Conservation (phyloP, 192 early-diverging fungal genomes). For the Entomortierella parvispora region DNA sequence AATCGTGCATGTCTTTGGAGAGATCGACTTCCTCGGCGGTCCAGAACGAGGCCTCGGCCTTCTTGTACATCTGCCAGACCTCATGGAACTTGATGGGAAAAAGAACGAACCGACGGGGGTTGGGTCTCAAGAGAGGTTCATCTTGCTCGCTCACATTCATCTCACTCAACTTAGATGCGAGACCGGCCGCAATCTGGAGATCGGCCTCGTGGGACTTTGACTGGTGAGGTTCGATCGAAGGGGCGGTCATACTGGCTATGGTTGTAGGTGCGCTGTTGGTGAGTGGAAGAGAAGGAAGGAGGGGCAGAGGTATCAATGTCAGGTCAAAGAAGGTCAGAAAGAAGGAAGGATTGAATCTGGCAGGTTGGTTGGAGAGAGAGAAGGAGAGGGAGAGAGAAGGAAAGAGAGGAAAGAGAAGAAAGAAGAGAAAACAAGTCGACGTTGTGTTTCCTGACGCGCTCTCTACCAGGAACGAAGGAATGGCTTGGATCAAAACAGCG, state of each 20-base stretch:
- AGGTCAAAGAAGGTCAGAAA: no score
- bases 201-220: constrained; percentile 39
- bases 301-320: neutral
- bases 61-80: constrained; percentile 98
- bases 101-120: constrained; percentile 87
- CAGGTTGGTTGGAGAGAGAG: neutral
- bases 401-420: neutral
- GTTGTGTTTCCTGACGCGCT: neutral
- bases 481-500: no score
- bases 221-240: neutral
- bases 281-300: neutral
- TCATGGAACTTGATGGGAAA: constrained; percentile 96
- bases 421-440: neutral
- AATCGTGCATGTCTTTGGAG: constrained; percentile 89
- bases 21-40: constrained; percentile 96
- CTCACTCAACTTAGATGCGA: constrained; percentile 36
- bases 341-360: no score
- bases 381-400: neutral
- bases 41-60: constrained; percentile 98
- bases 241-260: neutral
- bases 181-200: constrained; percentile 34
- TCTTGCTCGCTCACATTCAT: constrained; percentile 51
- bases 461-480: neutral
- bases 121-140: constrained; percentile 62
- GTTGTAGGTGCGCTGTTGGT: neutral